Base-by-base conservation (phyloP, 1,284 basidiomycete species). In the Marasmius fiardii region DNA sequence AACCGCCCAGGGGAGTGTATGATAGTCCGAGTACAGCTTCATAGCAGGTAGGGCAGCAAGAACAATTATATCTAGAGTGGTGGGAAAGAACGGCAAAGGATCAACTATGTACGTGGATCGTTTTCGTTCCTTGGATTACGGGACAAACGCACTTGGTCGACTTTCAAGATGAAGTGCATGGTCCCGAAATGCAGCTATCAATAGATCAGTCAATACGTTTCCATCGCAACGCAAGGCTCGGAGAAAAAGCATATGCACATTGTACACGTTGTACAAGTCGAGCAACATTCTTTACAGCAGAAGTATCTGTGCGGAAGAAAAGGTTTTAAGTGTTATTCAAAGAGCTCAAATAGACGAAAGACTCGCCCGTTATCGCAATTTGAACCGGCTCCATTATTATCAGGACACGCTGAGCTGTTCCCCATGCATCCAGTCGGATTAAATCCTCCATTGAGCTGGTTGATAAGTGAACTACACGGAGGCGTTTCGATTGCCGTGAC, bases 41-140 rank as follows among this genome's bases (percentile, higher is more conserved):
- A 44, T 58, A 63, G 39, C 60, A 63, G 24, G 56, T 49, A 2
- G 61, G 61, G 35, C 61, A 63, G n/a, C n/a, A n/a, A n/a, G n/a
- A n/a, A n/a, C n/a, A n/a, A n/a, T n/a, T n/a, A n/a, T n/a, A n/a
- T n/a, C n/a, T n/a, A n/a, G n/a, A n/a, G n/a, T n/a, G n/a, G n/a
- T n/a, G n/a, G n/a, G n/a, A n/a, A n/a, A n/a, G n/a, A n/a, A n/a
- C n/a, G n/a, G n/a, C n/a, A n/a, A n/a, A n/a, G n/a, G n/a, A n/a
- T n/a, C n/a, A n/a, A n/a, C n/a, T n/a, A n/a, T n/a, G n/a, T n/a
- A n/a, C n/a, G n/a, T n/a, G n/a, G n/a, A n/a, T n/a, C n/a, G n/a
- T n/a, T n/a, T n/a, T n/a, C n/a, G n/a, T n/a, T n/a, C n/a, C n/a
- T n/a, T n/a, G n/a, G n/a, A n/a, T n/a, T n/a, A n/a, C n/a, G n/a